These are phyloP conservation scores for Geotrichum histeridarum DNA, from an alignment of 1,139 yeast genomes.

Conservation along the genomic window DNA sequence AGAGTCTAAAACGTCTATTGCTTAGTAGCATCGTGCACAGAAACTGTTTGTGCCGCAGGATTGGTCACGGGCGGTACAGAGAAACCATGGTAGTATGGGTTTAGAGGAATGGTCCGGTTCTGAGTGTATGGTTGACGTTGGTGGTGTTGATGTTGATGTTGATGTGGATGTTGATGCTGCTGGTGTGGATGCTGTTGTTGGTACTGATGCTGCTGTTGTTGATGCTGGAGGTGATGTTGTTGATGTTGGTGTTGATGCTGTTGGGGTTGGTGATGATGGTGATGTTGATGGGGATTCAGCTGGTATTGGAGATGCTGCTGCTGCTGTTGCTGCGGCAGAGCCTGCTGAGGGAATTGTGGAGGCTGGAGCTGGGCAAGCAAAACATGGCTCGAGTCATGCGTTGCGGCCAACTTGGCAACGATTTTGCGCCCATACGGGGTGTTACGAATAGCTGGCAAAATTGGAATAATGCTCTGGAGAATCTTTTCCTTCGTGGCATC, in stretches of 20 bases:
- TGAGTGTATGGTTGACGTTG: not conserved
- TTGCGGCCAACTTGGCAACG: slow-evolving; percentile 36
- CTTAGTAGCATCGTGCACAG: not conserved
- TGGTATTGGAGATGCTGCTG: not conserved
- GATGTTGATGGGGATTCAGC: not conserved
- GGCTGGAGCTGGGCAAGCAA: not conserved
- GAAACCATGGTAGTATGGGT: not conserved
- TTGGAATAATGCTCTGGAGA: slow-evolving; percentile 38
- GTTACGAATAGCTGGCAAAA: slow-evolving; percentile 55
- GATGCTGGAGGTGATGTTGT: not conserved
- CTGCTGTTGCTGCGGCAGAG: not conserved
- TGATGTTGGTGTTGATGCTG: not conserved
- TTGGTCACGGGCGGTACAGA: not conserved
- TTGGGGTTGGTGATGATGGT: not conserved
- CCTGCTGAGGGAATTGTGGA: not conserved
- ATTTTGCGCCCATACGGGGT: slow-evolving; percentile 95
- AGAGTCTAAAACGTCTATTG: not conserved
- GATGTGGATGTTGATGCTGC: not conserved
- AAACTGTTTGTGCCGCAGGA: not conserved
- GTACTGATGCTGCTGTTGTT: not conserved
- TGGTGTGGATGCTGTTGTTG: not conserved
- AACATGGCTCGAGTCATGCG: not conserved
- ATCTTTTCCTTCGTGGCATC: slow-evolving; percentile 36
- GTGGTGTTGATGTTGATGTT: not conserved
- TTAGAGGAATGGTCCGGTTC: not conserved